Evolutionary conservation across 306 rosid genomes (phyloP), one percentile per base, ranked within the genome.

Genomic region (Benincasa hispida): DNA sequence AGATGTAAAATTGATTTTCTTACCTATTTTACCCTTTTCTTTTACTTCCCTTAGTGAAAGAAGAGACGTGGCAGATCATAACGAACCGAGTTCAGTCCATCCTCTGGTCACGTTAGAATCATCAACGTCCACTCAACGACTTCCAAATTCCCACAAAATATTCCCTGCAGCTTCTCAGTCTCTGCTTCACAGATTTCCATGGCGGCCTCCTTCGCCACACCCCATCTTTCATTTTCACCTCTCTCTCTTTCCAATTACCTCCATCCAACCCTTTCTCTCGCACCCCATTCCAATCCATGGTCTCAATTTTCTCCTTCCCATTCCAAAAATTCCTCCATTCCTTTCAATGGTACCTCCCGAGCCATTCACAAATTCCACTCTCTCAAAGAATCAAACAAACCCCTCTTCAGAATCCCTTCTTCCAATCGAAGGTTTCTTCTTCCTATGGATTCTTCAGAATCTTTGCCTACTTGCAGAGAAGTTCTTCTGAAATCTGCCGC

Each of bases 171-270:
- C 32, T 28, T 17, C 75, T 27, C 65, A 3, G 28, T 42, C 72
- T 53, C 48, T 78, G 12, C 57, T 4, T 4, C 62, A n/a, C 35
- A 4, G 21, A 51, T 39, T 62, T 22, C 90, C 50, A 93, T 93
- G 98, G 96, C 97, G 28, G 74, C 82, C 39, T 41, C 65, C 82
- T 42, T 78, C 1, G 79, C 83, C 60, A 42, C 61, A 21, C 30
- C 87, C 77, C 87, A 78, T 2, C 55, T 42, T 42, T 45, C 55
- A 3, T 37, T 32, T 25, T 18, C 79, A 2, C 61, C 76, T 2
- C 54, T 82, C 39, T 74, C 89, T 72, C 37, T 82, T n/a, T 63
- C 76, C 82, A 82, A 27, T 24, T 75, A 32, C 82, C 77, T 54
- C 70, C 63, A 50, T 19, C 82, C 82, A 10, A 81, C 76, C 17